Evolutionary conservation across 768 basidiomycete species (phyloP).

Genomic region (Cystobasidium onofrii): DNA sequence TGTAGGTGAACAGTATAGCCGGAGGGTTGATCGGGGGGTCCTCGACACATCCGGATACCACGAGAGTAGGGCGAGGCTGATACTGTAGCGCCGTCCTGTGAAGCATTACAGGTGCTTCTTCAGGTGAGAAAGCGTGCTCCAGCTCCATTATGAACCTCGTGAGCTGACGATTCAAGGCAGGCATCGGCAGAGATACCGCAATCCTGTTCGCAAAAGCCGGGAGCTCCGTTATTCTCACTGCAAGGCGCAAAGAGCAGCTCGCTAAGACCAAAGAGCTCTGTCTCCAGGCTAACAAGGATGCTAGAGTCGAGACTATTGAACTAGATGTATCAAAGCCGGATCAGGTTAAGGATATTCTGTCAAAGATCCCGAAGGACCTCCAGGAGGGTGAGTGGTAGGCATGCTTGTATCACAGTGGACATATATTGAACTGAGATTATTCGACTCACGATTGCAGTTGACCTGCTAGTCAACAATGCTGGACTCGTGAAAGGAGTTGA

Average conservation of each 20-base stretch:
- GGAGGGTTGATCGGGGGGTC: no score
- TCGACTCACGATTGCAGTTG: no score
- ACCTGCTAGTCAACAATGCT: conserved; percentile 46
- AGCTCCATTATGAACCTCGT: no score
- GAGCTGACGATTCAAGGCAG: background rate
- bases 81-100: no score
- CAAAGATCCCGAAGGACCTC: conserved; percentile 17
- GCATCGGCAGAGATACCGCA: conserved; percentile 30
- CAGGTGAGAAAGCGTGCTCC: background rate
- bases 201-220: conserved; percentile 31
- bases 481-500: conserved; percentile 86
- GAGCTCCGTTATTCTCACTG: conserved; percentile 24
- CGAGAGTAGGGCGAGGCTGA: no score
- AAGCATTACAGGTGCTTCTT: conserved; percentile 31
- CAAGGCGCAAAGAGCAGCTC: conserved; percentile 22
- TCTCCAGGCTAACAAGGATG: conserved; percentile 18
- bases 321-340: conserved; percentile 16
- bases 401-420: conserved; percentile 56
- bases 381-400: background rate
- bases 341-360: conserved; percentile 14
- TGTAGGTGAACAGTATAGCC: background rate
- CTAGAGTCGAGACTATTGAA: conserved; percentile 23
- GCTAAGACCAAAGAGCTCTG: conserved; percentile 17
- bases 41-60: no score
- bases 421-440: no score